phyloP scores from a whole-genome alignment of 75 land plant species.

The Pinus albicaulis region DNA sequence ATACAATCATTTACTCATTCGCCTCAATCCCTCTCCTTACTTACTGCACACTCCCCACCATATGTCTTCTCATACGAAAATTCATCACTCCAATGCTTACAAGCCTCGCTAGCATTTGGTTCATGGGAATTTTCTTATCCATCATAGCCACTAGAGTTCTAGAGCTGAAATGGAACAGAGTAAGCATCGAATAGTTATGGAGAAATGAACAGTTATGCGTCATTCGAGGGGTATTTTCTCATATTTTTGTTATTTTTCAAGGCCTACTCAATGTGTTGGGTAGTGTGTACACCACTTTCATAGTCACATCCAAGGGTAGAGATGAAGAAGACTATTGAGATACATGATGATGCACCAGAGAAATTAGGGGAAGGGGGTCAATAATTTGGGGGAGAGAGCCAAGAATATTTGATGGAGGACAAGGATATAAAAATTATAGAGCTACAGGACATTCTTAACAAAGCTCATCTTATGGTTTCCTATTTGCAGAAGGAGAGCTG shows the following conservation, averaged over 20 bases:
- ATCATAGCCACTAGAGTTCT: conserved; percentile 76
- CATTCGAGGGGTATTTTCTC: conserved; percentile 86
- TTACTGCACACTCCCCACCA: conserved; percentile 82
- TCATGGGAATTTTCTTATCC: conserved; percentile 76
- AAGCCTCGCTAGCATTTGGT: conserved; percentile 81
- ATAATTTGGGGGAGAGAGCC: no score
- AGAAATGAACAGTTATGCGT: conserved; percentile 94
- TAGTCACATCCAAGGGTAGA: conserved; percentile 78
- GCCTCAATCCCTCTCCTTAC: conserved; percentile 84
- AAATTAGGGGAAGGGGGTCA: no score
- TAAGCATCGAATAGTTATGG: conserved; percentile 88
- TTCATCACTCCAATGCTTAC: conserved; percentile 83
- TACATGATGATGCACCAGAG: no score
- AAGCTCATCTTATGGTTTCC: no score
- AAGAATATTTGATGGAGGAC: no score
- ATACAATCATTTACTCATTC: conserved; percentile 85
- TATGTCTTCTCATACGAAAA: conserved; percentile 83
- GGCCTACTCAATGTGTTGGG: conserved; percentile 80
- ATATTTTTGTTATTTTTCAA: conserved; percentile 87
- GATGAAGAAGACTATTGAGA: conserved; percentile 51
- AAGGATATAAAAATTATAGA: no score
- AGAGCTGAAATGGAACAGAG: conserved; percentile 84
- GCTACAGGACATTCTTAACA: no score
- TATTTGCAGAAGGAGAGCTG: no score
- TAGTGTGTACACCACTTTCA: conserved; percentile 89